phyloP scores from a whole-genome alignment of 352 stramenopile species.

The Pythium aristosporum region DNA sequence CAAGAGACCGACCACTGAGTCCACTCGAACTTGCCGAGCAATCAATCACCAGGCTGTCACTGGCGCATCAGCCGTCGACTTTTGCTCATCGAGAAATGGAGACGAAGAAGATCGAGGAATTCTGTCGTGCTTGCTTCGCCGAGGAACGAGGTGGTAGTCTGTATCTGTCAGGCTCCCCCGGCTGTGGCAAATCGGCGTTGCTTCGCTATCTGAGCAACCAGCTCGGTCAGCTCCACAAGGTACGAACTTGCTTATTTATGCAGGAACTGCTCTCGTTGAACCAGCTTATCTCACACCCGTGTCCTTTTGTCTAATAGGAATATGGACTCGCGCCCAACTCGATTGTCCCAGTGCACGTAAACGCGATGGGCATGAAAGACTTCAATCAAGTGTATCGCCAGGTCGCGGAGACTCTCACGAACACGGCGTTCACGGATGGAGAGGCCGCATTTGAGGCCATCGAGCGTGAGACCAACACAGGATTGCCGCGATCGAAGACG shows the following conservation, averaged over 20 bases:
- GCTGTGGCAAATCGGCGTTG: conserved; percentile 77
- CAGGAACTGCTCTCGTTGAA: not conserved
- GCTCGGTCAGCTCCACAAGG: conserved; percentile 54
- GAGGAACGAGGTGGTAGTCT: conserved; percentile 53
- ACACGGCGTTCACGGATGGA: conserved; percentile 38
- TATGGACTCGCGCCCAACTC: conserved; percentile 22
- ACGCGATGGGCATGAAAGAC: conserved; percentile 68
- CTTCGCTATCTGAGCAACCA: conserved; percentile 51
- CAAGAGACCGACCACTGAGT: conserved; percentile 6
- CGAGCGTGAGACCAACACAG: conserved; percentile 44
- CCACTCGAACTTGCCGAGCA: conserved; percentile 26
- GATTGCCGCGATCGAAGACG: conserved; percentile 48
- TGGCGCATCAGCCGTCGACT: conserved; percentile 39
- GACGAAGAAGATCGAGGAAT: conserved; percentile 44
- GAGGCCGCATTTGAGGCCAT: conserved; percentile 69
- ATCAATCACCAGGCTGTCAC: conserved; percentile 52
- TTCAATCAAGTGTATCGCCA: conserved; percentile 52
- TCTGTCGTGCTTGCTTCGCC: conserved; percentile 61
- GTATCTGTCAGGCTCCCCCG: conserved; percentile 78
- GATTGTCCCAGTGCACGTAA: conserved; percentile 60
- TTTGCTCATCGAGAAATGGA: conserved; percentile 69
- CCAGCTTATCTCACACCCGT: not conserved
- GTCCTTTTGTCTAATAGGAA: conserved; percentile 4
- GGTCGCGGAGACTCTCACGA: conserved; percentile 54
- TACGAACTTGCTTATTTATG: conserved; percentile 16